Evolutionary conservation across 225 moss, liverwort and hornwort species (phyloP).

Genomic region (Ulota crispa): DNA sequence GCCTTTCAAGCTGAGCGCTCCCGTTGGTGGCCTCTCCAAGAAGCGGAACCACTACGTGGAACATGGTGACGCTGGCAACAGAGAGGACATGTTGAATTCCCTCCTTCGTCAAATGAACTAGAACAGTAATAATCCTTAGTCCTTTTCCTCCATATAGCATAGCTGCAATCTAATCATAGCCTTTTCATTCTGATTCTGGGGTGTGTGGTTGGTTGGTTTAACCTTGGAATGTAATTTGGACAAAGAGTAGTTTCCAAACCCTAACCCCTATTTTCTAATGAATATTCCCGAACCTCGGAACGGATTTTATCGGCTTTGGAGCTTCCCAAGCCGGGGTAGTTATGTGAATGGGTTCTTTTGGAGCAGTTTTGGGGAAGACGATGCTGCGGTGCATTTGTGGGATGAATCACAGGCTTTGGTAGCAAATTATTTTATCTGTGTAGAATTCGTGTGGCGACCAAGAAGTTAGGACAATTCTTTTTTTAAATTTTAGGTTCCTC

Average conservation of each 20-base stretch:
- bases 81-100: slow-evolving; percentile 38
- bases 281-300: neutral
- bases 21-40: slow-evolving; percentile 36
- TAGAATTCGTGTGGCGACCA: too few relatives aligned
- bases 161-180: neutral
- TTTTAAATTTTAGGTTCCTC: too few relatives aligned
- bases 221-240: neutral
- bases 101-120: slow-evolving; percentile 47
- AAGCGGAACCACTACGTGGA: slow-evolving; percentile 22
- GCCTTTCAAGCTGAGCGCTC: slow-evolving; percentile 38
- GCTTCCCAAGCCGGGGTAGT: neutral
- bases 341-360: neutral
- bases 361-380: neutral
- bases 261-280: too few relatives aligned
- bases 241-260: neutral
- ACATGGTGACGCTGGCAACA: slow-evolving; percentile 28
- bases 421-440: too few relatives aligned
- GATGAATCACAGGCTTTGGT: neutral
- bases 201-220: neutral
- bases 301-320: neutral
- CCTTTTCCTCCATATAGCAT: neutral
- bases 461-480: too few relatives aligned
- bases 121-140: neutral
- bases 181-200: neutral
- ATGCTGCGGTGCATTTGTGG: neutral